Evolutionary conservation across 495 filamentous ascomycete genomes (phyloP).

Genomic region (Penicillium diatomitis): DNA sequence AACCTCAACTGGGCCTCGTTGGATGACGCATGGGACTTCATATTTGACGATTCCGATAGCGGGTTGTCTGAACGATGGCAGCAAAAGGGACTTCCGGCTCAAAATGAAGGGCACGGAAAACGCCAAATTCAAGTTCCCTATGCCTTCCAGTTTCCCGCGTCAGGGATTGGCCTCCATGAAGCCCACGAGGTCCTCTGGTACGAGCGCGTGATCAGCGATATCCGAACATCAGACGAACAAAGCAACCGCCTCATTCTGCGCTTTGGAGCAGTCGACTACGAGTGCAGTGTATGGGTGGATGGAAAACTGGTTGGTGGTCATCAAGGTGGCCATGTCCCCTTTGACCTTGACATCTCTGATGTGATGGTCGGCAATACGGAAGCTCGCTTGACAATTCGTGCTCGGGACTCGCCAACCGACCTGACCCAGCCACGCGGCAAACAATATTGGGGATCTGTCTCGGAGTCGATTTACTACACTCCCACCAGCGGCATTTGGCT

Average conservation of each 20-base stretch:
- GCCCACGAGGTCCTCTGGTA: constrained; percentile 56
- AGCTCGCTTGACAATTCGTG: constrained; percentile 18
- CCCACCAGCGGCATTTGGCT: constrained; percentile 31
- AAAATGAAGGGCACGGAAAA: constrained; percentile 13
- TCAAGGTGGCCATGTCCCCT: constrained; percentile 28
- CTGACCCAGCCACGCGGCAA: constrained; percentile 31
- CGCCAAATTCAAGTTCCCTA: constrained; percentile 46
- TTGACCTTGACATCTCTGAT: constrained; percentile 27
- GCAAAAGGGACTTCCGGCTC: constrained; percentile 14
- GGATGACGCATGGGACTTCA: constrained; percentile 46
- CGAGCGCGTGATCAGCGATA: constrained; percentile 39
- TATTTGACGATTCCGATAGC: constrained; percentile 48
- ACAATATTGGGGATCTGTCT: constrained; percentile 30
- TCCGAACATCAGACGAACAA: constrained; percentile 23
- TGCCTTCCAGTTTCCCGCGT: constrained; percentile 48
- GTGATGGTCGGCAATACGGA: constrained; percentile 1
- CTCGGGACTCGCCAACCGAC: constrained; percentile 26
- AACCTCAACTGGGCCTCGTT: constrained; percentile 44
- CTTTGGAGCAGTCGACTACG: constrained; percentile 32
- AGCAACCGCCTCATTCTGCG: constrained; percentile 20
- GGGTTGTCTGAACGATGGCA: constrained; percentile 32
- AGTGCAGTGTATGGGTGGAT: constrained; percentile 26
- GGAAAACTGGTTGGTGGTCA: constrained; percentile 19
- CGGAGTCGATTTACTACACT: constrained; percentile 34
- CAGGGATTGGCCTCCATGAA: constrained; percentile 43